Evolutionary conservation across 306 rosid genomes (phyloP).

Genomic region (Luffa aegyptiaca): DNA sequence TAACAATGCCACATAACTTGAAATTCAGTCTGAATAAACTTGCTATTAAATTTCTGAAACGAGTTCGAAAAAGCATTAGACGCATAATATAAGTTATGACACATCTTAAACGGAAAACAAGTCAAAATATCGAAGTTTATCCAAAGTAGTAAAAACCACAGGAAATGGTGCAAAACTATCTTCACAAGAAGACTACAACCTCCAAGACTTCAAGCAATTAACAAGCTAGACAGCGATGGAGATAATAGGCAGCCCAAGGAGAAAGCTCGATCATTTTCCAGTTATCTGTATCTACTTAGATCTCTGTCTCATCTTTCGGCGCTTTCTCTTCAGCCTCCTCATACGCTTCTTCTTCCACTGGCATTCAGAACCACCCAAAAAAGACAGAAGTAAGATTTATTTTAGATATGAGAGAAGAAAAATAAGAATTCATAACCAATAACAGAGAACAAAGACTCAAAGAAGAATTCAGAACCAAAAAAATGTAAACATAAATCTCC

Average conservation of each 20-base stretch:
- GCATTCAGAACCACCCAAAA: background rate
- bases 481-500: background rate
- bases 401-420: background rate
- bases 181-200: background rate
- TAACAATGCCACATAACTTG: background rate
- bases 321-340: conserved; percentile 96
- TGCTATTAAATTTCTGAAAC: background rate
- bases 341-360: conserved; percentile 99
- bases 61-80: background rate
- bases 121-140: background rate
- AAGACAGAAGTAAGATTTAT: background rate
- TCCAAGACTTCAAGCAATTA: background rate
- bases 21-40: background rate
- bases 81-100: background rate
- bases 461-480: background rate
- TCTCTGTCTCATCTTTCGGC: conserved; percentile 96
- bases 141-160: background rate
- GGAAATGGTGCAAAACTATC: conserved; percentile 4
- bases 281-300: conserved; percentile 43
- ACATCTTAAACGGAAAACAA: background rate
- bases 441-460: background rate
- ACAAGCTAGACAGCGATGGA: background rate
- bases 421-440: background rate
- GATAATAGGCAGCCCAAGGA: background rate
- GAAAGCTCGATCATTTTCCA: conserved; percentile 1